A percentile compares a stretch with the other conserved stretches of the same genome.
Conservation (phyloP, 345 rosid genomes). For the Sonneratia alba region DNA sequence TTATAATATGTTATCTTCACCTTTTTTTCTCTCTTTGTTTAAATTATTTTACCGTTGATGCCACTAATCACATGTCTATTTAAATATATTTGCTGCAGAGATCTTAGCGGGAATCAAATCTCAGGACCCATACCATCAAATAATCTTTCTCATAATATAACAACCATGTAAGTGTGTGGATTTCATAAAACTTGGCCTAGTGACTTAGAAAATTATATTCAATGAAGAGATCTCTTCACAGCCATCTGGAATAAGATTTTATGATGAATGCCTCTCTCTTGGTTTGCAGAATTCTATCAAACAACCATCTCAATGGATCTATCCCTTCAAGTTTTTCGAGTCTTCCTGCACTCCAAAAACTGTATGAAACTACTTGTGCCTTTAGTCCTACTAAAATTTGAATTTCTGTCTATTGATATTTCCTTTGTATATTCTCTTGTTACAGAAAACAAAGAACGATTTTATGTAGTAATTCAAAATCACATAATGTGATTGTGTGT, state of each 20-base stretch:
- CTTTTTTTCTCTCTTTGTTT: no score
- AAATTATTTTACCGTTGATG: background rate
- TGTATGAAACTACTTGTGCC: slow-evolving; percentile 38
- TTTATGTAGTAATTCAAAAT: background rate
- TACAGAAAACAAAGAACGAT: background rate
- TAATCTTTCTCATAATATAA: slow-evolving; percentile 45
- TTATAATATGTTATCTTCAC: background rate
- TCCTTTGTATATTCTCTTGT: background rate
- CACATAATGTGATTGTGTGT: background rate
- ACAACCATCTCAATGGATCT: slow-evolving; percentile 58
- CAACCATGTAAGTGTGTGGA: slow-evolving; percentile 50
- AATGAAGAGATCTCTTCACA: background rate
- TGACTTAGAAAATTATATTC: background rate
- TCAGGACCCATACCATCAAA: slow-evolving; percentile 56
- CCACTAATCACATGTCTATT: slow-evolving; percentile 10
- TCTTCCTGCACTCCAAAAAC: slow-evolving; percentile 57
- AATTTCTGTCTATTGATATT: background rate
- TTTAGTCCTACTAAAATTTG: background rate
- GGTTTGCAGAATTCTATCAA: slow-evolving; percentile 54
- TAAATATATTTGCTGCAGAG: slow-evolving; percentile 40
- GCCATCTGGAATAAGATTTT: background rate
- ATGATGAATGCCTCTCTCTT: background rate
- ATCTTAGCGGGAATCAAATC: slow-evolving; percentile 63
- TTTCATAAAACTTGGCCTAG: background rate
- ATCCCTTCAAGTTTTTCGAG: slow-evolving; percentile 57